phyloP scores from a whole-genome alignment of 192 early-diverging fungal genomes.

The Pilobolus umbonatus region DNA sequence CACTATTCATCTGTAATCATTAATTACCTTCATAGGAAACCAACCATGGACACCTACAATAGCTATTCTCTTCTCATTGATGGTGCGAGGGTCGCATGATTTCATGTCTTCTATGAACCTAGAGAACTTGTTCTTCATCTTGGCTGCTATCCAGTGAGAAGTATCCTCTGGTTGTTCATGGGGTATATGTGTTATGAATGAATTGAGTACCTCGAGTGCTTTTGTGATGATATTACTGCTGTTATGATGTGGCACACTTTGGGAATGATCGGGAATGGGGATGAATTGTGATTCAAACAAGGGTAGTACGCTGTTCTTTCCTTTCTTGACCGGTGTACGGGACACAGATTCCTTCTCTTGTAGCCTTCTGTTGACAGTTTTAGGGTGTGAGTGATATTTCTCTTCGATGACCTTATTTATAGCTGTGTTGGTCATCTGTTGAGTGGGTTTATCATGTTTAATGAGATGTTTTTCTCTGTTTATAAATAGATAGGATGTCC shows the following conservation, averaged over 20 bases:
- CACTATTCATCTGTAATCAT: conserved; percentile 23
- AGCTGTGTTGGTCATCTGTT: neutral
- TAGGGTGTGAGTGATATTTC: neutral
- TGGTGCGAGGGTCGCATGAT: conserved; percentile 8
- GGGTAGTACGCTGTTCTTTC: conserved; percentile 24
- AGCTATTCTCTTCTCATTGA: conserved; percentile 49
- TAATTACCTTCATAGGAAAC: conserved; percentile 66
- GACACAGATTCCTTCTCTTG: neutral
- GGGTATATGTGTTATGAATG: neutral
- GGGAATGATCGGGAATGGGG: neutral
- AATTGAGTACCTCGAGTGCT: conserved; percentile 4
- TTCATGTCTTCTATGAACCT: conserved; percentile 9
- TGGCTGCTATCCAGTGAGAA: conserved; percentile 2
- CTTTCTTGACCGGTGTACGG: neutral
- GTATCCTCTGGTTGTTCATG: neutral
- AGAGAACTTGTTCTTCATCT: neutral
- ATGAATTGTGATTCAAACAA: conserved; percentile 28
- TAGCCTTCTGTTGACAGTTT: neutral
- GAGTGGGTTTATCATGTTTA: neutral
- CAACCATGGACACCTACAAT: conserved; percentile 92
- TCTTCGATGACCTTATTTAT: no score
- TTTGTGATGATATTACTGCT: conserved; percentile 1
- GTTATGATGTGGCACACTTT: neutral
- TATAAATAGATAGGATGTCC: neutral
- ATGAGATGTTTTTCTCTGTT: neutral